Evolutionary conservation across 2,329 filamentous ascomycete genomes (phyloP).

Genomic region (Cercospora nicotianae): DNA sequence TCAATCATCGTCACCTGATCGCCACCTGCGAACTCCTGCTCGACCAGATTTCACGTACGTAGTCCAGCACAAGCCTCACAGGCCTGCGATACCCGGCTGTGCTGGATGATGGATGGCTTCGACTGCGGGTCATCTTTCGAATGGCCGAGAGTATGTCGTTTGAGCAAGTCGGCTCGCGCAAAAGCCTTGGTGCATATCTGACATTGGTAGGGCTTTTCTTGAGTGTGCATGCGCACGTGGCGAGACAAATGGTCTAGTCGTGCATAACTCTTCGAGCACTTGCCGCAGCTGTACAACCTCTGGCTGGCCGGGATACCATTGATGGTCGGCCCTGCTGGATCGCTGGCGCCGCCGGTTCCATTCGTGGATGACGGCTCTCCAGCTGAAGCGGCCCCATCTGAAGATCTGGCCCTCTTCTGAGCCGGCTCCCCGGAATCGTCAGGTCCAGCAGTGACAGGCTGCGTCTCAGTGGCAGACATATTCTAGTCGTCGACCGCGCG

Average conservation of each 20-base stretch:
- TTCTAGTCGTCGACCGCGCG: background rate
- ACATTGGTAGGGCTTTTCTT: slow-evolving; percentile 50
- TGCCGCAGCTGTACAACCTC: slow-evolving; percentile 52
- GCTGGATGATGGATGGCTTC: slow-evolving; percentile 36
- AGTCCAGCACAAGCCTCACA: slow-evolving; percentile 54
- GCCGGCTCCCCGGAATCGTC: slow-evolving; percentile 16
- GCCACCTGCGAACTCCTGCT: background rate
- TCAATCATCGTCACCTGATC: background rate
- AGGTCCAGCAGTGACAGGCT: slow-evolving; percentile 3
- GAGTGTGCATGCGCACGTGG: slow-evolving; percentile 52
- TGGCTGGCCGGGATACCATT: slow-evolving; percentile 20
- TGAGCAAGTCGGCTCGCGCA: slow-evolving; percentile 52
- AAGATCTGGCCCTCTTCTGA: slow-evolving; percentile 16
- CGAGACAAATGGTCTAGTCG: slow-evolving; percentile 54
- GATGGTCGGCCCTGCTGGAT: slow-evolving; percentile 9
- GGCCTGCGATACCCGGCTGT: slow-evolving; percentile 50
- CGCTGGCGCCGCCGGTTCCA: slow-evolving; percentile 4
- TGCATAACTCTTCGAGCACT: slow-evolving; percentile 54
- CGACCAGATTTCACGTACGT: slow-evolving; percentile 25
- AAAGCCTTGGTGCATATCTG: slow-evolving; percentile 50
- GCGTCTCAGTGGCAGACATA: slow-evolving; percentile 7
- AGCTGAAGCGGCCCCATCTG: slow-evolving; percentile 6
- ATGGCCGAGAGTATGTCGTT: slow-evolving; percentile 52
- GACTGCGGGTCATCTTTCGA: slow-evolving; percentile 38
- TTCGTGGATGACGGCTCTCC: slow-evolving; percentile 15